Conservation (phyloP, 2,329 filamentous ascomycete genomes). For the Aspergillus viridinutans region DNA sequence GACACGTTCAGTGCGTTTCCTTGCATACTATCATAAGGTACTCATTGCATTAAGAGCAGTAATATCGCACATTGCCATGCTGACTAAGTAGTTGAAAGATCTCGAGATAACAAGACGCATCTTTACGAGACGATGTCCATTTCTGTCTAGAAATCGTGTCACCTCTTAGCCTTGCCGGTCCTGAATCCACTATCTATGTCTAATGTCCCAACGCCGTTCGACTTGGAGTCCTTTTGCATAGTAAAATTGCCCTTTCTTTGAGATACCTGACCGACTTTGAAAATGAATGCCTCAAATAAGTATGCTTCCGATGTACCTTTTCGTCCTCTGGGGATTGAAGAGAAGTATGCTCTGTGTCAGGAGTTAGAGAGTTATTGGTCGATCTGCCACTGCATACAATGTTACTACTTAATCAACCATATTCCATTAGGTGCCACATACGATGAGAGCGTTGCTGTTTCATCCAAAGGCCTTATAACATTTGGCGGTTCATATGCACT, state of each 20-base stretch:
- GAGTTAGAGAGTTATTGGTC: too few species aligned
- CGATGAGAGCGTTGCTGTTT: background rate
- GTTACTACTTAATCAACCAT: background rate
- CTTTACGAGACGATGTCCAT: too few species aligned
- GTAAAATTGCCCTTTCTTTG: background rate
- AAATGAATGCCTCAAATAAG: background rate
- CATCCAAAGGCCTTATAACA: background rate
- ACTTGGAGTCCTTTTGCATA: background rate
- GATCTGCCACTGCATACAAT: background rate
- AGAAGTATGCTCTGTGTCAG: too few species aligned
- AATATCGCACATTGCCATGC: too few species aligned
- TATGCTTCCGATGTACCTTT: background rate
- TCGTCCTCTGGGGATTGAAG: background rate
- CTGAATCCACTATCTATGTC: background rate
- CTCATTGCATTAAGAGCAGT: too few species aligned
- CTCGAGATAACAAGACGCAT: too few species aligned
- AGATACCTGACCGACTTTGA: background rate
- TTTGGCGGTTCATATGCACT: background rate
- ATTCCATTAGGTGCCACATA: background rate
- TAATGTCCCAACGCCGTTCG: too few species aligned
- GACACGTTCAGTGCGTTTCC: too few species aligned
- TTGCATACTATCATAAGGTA: too few species aligned
- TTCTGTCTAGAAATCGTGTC: too few species aligned
- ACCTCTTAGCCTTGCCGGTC: background rate
- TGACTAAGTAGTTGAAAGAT: too few species aligned